Evolutionary conservation across 306 rosid genomes (phyloP).

Genomic region (Nissolia schottii): DNA sequence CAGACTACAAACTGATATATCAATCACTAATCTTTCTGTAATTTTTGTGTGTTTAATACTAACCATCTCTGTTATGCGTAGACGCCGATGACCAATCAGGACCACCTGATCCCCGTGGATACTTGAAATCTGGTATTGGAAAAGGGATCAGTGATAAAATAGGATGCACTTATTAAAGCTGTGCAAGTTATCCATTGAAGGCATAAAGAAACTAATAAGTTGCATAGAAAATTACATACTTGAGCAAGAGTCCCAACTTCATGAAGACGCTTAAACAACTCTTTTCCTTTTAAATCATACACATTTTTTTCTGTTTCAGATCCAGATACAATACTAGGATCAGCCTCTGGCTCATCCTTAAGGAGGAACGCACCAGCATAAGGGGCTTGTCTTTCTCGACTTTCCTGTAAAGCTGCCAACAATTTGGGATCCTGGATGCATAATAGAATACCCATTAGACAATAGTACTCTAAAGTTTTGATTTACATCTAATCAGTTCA

Average conservation of each 20-base stretch:
- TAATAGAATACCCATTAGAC: slow-evolving; percentile 18
- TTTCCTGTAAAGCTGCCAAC: slow-evolving; percentile 90
- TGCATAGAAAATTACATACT: slow-evolving; percentile 37
- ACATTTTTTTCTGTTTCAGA: slow-evolving; percentile 72
- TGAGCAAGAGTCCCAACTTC: slow-evolving; percentile 99
- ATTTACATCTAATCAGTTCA: slow-evolving; percentile 1
- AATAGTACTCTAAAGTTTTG: neutral
- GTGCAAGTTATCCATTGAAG: neutral
- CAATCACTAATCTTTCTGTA: neutral
- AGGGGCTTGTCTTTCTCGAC: slow-evolving; percentile 90
- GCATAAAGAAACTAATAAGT: slow-evolving; percentile 10
- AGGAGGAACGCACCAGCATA: slow-evolving; percentile 97
- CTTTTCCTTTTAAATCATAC: slow-evolving; percentile 77
- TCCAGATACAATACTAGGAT: slow-evolving; percentile 65
- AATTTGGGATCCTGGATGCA: slow-evolving; percentile 79
- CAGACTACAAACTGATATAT: slow-evolving; percentile 4
- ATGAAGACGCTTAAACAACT: slow-evolving; percentile 79
- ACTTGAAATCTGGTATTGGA: slow-evolving; percentile 74
- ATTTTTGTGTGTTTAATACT: slow-evolving; percentile 30
- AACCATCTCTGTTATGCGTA: slow-evolving; percentile 93
- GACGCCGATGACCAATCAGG: slow-evolving; percentile 94
- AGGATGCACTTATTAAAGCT: neutral
- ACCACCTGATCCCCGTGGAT: slow-evolving; percentile 90
- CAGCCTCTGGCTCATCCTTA: slow-evolving; percentile 85
- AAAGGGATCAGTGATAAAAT: neutral